Base-by-base conservation (phyloP, 345 rosid species). In the Citrus reticulata region DNA sequence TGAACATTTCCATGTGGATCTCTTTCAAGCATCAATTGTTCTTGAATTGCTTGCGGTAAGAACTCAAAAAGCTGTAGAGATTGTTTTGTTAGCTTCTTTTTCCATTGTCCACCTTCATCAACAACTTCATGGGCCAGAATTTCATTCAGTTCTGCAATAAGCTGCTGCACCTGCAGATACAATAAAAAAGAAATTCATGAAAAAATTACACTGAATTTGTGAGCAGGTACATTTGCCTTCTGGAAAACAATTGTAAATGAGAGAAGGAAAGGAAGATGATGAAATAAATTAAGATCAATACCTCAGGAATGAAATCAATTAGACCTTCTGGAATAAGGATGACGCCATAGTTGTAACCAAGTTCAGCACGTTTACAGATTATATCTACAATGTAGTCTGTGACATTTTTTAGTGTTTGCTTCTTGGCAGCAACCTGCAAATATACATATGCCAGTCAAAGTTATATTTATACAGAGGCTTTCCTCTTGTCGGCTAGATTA, bases 1-100 rank as follows among this genome's bases (percentile, higher is more conserved):
- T 96, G 99, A 77, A 96, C 99, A 81, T 96, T 96, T 83, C 99
- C 99, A 86, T 96, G 99, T 49, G 98, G 99, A 87, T 96, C 99
- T 87, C 99, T 91, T 85, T 96, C 99, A 81, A 96, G 97, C 91
- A 96, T 83, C 82, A 96, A 77, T 78, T 96, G 99, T 85, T 96
- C 97, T 79, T 90, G 98, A 84, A 94, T 96, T 78, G 94, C 91
- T 76, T 72, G 86, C 30, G 99, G 99, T 76, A 96, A 85, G 75
- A 94, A 85, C 51, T 96, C 98, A 78, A 94, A 96, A 75, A 94
- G 94, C 85, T 87, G 86, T 51, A 86, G 73, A 73, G 94, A 93
- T 40, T 90, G 91, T 8, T 67, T 29, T 49, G 83, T 78, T 79
- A 96, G 98, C 73, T 93, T 96, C 83, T 87, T 89, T 81, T 96